Evolutionary conservation across 345 rosid species (phyloP).

Genomic region (Geranium brycei): DNA sequence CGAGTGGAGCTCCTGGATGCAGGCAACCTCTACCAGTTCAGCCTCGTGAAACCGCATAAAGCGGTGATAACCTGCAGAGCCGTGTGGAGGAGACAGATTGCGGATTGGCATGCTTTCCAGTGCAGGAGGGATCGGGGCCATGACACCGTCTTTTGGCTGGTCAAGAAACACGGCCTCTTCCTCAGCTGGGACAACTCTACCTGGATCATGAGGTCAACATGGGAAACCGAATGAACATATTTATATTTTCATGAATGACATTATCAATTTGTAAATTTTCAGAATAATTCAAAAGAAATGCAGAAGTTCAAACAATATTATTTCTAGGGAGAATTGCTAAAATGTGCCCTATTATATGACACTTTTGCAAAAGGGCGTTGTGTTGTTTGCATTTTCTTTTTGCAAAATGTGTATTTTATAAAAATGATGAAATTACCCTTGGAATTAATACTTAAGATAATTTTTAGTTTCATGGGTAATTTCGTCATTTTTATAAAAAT

Average conservation of each 20-base stretch:
- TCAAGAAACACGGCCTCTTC: slow-evolving; percentile 12
- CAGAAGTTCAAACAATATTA: neutral
- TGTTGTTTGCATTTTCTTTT: too few relatives aligned
- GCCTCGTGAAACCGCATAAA: neutral
- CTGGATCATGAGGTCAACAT: slow-evolving; percentile 13
- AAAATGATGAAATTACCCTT: too few relatives aligned
- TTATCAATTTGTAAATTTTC: neutral
- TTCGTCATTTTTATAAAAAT: too few relatives aligned
- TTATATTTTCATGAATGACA: too few relatives aligned
- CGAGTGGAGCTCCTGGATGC: neutral
- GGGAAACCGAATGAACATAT: slow-evolving; percentile 17
- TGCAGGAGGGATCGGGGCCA: slow-evolving; percentile 10
- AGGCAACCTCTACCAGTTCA: slow-evolving; percentile 9
- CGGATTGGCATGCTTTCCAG: slow-evolving; percentile 16
- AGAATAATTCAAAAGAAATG: neutral
- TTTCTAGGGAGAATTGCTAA: neutral
- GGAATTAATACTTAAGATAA: too few relatives aligned
- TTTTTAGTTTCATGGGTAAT: too few relatives aligned
- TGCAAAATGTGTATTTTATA: too few relatives aligned
- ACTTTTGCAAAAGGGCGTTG: too few relatives aligned
- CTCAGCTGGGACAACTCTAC: slow-evolving; percentile 19
- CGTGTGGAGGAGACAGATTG: neutral
- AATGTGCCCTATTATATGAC: too few relatives aligned
- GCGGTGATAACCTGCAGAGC: slow-evolving; percentile 1
- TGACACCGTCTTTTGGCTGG: slow-evolving; percentile 12